These are phyloP conservation scores for Penicillium paradoxum DNA, from an alignment of 495 filamentous ascomycete species.

Conservation along the genomic window DNA sequence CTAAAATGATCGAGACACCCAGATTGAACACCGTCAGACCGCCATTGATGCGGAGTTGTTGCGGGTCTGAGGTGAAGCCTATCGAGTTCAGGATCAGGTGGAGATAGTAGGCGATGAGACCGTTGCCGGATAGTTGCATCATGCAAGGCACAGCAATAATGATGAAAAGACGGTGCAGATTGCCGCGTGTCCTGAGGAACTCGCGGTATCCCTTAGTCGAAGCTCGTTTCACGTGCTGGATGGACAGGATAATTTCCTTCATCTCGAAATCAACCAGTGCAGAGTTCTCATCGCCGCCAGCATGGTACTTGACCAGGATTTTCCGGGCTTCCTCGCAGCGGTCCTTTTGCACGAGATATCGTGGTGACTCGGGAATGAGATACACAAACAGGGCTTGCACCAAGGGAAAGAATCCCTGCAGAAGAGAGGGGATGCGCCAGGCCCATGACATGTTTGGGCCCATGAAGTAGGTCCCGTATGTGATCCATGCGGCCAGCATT, in stretches of 20 bases:
- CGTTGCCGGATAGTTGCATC: conserved; percentile 63
- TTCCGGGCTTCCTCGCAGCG: conserved; percentile 51
- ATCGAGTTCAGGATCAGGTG: too few relatives aligned
- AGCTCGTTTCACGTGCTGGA: conserved; percentile 49
- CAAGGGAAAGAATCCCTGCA: too few relatives aligned
- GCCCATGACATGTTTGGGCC: too few relatives aligned
- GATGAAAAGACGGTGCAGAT: conserved; percentile 53
- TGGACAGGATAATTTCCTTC: conserved; percentile 55
- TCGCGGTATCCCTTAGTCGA: conserved; percentile 50
- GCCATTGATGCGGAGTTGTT: too few relatives aligned
- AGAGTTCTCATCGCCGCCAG: conserved; percentile 49
- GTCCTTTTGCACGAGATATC: conserved; percentile 57
- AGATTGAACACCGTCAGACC: too few relatives aligned
- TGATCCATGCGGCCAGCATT: too few relatives aligned
- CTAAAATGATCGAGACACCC: too few relatives aligned
- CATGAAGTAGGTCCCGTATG: too few relatives aligned
- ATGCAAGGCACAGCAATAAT: conserved; percentile 55
- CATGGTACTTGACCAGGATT: conserved; percentile 58
- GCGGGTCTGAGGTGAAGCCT: too few relatives aligned
- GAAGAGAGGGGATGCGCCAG: too few relatives aligned
- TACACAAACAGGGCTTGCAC: too few relatives aligned
- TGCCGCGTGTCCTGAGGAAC: conserved; percentile 50
- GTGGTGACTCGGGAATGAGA: conserved; percentile 52
- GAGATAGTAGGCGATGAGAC: conserved; percentile 39
- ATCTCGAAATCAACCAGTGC: conserved; percentile 57